Evolutionary conservation across 768 basidiomycete species (phyloP), one percentile per base, ranked within the genome.

Genomic region (Macrolepiota albuminosa): DNA sequence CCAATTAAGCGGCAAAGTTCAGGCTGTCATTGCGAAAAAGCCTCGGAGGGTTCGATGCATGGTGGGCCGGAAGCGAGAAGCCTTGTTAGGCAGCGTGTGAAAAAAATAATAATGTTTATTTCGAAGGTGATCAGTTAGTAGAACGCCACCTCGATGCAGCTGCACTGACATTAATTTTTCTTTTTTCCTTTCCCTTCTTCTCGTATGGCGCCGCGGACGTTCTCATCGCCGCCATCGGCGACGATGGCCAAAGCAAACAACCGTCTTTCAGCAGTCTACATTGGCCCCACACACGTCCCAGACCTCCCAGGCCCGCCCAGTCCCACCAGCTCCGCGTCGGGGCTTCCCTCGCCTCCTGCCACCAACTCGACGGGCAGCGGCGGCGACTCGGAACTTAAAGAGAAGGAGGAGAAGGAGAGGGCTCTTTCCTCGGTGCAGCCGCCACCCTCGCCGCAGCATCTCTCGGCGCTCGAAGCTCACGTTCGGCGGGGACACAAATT

Each of bases 291-390:
- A 14, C 69, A 75, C 50, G 76, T 89, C 21, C 88, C 89, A 3
- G 86, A 87, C 66, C 80, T 90, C 47, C 87, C 88, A 53, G 86
- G 85, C 62, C 86, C 86, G 3, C 84, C 86, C n/a, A 87, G 84
- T 62, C 86, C 87, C 11, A 76, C 75, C 26, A 73, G 78, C 14
- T 34, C 33, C 0, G 75, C 78, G 58, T 89, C 88, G 6, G 90
- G 91, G 6, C 70, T 93, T 6, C 91, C 91, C 1, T 91, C 89
- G 26, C 91, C 91, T 0, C 91, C 91, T 46, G 90, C 89, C 31
- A 90, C 91, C 21, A 92, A 91, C 68, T 92, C 90, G 11, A 91
- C 89, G 1, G 89, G 88, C 40, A 89, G 88, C 66, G 85, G 70
- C 60, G 67, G 71, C n/a, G 42, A 43, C n/a, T 43, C 42, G 42